These are phyloP conservation scores for Kalanchoe fedtschenkoi DNA, from an alignment of 164 flowering plant species.

Conservation along the genomic window DNA sequence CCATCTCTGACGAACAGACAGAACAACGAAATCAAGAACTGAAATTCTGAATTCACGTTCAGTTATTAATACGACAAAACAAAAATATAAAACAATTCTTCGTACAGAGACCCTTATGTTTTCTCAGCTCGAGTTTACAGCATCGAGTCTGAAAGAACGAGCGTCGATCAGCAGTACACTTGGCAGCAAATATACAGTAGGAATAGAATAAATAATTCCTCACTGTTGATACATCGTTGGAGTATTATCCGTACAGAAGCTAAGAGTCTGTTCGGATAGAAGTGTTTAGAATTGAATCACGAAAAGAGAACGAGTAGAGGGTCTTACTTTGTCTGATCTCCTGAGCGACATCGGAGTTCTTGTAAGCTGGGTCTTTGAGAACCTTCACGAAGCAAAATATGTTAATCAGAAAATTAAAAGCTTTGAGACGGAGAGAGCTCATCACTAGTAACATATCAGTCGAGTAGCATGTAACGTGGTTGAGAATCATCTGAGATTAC, in stretches of 20 bases:
- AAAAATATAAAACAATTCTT: neutral
- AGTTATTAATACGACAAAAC: neutral
- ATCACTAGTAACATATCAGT: neutral
- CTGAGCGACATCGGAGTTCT: slow-evolving; percentile 44
- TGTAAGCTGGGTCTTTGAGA: slow-evolving; percentile 47
- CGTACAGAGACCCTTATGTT: neutral
- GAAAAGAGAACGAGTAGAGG: neutral
- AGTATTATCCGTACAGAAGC: neutral
- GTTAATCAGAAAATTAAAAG: neutral
- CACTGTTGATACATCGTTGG: too few relatives aligned
- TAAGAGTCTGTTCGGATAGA: neutral
- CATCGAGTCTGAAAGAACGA: neutral
- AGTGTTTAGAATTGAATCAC: neutral
- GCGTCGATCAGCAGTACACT: neutral
- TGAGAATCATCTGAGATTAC: neutral
- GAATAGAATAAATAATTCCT: too few relatives aligned
- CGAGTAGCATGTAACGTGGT: neutral
- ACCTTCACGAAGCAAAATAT: slow-evolving; percentile 29
- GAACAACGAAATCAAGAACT: neutral
- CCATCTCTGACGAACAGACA: slow-evolving; percentile 37
- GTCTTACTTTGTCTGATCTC: slow-evolving; percentile 60
- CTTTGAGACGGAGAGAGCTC: neutral
- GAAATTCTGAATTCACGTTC: neutral
- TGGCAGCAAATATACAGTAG: too few relatives aligned
- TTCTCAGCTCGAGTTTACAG: neutral